phyloP scores from a whole-genome alignment of 768 basidiomycete species.

The Auriscalpium microsporum region DNA sequence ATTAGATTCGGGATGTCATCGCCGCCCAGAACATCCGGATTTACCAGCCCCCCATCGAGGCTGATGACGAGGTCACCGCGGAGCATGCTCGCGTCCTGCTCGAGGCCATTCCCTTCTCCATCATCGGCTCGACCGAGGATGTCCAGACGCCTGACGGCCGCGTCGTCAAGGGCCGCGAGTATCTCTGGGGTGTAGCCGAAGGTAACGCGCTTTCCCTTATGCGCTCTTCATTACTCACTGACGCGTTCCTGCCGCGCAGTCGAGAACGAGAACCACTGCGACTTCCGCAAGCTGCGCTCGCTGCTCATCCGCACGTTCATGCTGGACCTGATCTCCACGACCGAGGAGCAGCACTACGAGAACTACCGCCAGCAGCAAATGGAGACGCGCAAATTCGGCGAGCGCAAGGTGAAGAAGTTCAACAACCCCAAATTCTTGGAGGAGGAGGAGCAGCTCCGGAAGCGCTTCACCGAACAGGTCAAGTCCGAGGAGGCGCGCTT shows the following conservation, averaged over 20 bases:
- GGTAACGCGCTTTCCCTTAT: conserved; percentile 37
- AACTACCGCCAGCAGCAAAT: conserved; percentile 97
- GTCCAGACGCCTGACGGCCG: conserved; percentile 88
- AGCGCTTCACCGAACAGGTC: conserved; percentile 99
- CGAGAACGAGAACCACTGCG: conserved; percentile 98
- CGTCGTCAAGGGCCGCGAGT: conserved; percentile 93
- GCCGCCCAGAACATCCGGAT: conserved; percentile 88
- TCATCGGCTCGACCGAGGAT: conserved; percentile 95
- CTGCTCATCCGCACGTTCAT: conserved; percentile 96
- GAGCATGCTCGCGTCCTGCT: conserved; percentile 83
- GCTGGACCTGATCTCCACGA: conserved; percentile 94
- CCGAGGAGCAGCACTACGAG: conserved; percentile 95
- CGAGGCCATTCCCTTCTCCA: conserved; percentile 96
- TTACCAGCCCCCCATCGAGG: conserved; percentile 88
- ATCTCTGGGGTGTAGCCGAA: conserved; percentile 99
- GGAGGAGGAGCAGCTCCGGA: conserved; percentile 93
- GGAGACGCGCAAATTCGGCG: conserved; percentile 99
- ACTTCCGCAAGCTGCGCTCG: conserved; percentile 96
- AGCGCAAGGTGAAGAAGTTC: conserved; percentile 95
- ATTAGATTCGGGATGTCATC: conserved; percentile 81
- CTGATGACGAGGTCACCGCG: conserved; percentile 76
- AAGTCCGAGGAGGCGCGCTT: conserved; percentile 97
- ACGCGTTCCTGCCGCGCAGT: conserved; percentile 36
- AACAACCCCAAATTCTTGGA: conserved; percentile 99
- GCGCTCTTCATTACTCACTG: neutral